Evolutionary conservation across 2,329 filamentous ascomycete species (phyloP).

Genomic region (Coccinonectria pachysandricola): DNA sequence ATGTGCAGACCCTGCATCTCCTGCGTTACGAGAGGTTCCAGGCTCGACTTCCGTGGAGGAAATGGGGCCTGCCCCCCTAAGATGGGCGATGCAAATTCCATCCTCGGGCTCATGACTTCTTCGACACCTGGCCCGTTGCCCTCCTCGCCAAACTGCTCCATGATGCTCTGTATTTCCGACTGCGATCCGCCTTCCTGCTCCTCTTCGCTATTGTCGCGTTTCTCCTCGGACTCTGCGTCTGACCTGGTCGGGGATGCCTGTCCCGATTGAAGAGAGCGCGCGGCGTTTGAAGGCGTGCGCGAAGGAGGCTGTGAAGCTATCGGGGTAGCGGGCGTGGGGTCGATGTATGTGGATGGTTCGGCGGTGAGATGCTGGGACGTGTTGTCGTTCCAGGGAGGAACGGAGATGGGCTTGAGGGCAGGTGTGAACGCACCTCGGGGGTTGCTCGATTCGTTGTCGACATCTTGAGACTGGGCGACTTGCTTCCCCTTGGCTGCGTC

Average conservation of each 20-base stretch:
- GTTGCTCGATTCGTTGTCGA: constrained; percentile 5
- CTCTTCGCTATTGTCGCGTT: constrained; percentile 47
- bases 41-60: constrained; percentile 75
- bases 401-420: constrained; percentile 37
- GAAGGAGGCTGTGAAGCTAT: constrained; percentile 46
- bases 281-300: constrained; percentile 45
- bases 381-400: constrained; percentile 24
- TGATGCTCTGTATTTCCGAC: constrained; percentile 91
- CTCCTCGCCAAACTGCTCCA: constrained; percentile 84
- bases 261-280: constrained; percentile 34
- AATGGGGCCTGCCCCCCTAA: constrained; percentile 57
- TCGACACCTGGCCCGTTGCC: constrained; percentile 61
- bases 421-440: too few species aligned
- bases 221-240: constrained; percentile 46
- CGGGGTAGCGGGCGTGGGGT: constrained; percentile 49
- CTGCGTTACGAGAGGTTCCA: constrained; percentile 56
- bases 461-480: constrained; percentile 7
- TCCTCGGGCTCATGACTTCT: constrained; percentile 83
- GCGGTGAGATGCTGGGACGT: constrained; percentile 36
- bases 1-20: constrained; percentile 36
- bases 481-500: constrained; percentile 17
- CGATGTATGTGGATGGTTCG: constrained; percentile 39
- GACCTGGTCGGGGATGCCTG: constrained; percentile 44
- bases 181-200: constrained; percentile 59
- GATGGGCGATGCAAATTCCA: constrained; percentile 74